phyloP scores from a whole-genome alignment of 2,329 filamentous ascomycete genomes.

The Hysterium pulicare region DNA sequence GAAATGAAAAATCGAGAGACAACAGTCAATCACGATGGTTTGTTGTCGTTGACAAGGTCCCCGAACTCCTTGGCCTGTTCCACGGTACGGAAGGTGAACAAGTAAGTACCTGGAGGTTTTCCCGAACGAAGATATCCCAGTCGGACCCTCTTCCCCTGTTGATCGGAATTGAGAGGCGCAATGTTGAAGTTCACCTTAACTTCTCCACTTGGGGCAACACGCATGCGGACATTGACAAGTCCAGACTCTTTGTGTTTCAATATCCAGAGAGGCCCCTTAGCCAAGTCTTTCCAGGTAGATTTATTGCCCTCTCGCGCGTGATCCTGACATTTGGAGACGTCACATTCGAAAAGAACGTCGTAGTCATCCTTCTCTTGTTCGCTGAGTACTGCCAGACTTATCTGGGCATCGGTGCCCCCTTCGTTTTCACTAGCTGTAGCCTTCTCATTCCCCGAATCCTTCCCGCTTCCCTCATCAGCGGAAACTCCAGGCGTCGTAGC shows the following conservation, averaged over 20 bases:
- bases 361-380: slow-evolving; percentile 26
- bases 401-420: slow-evolving; percentile 17
- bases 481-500: slow-evolving; percentile 35
- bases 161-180: slow-evolving; percentile 20
- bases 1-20: no score
- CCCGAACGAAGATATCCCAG: slow-evolving; percentile 21
- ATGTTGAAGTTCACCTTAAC: slow-evolving; percentile 32
- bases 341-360: slow-evolving; percentile 33
- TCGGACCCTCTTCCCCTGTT: slow-evolving; percentile 27
- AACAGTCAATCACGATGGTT: neutral
- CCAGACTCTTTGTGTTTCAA: slow-evolving; percentile 34
- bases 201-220: slow-evolving; percentile 25
- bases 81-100: slow-evolving; percentile 24
- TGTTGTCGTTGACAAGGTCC: slow-evolving; percentile 21
- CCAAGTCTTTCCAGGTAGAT: slow-evolving; percentile 25
- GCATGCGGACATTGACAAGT: slow-evolving; percentile 31
- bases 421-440: slow-evolving; percentile 28
- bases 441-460: slow-evolving; percentile 20
- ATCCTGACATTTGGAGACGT: slow-evolving; percentile 24
- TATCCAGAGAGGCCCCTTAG: slow-evolving; percentile 33
- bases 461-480: slow-evolving; percentile 27
- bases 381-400: slow-evolving; percentile 31
- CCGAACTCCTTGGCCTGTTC: slow-evolving; percentile 30
- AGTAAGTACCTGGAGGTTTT: slow-evolving; percentile 20
- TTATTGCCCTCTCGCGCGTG: slow-evolving; percentile 18